Evolutionary conservation across 768 basidiomycete species (phyloP).

Genomic region (Hortiboletus flavorubellus): DNA sequence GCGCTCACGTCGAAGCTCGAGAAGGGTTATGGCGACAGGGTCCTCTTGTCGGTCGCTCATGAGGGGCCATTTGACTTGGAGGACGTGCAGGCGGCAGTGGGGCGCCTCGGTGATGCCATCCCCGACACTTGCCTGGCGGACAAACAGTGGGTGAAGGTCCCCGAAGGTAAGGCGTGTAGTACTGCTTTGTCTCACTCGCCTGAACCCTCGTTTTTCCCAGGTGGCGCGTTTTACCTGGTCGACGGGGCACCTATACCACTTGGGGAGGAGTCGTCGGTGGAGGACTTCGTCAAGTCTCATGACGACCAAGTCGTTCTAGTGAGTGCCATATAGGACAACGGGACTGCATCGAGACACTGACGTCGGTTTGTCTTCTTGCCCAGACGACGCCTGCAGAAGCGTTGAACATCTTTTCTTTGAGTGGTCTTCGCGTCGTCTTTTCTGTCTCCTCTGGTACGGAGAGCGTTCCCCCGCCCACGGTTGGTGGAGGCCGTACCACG

Average conservation of each 20-base stretch:
- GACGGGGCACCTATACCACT: slow-evolving; percentile 4
- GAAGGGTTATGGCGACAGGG: slow-evolving; percentile 27
- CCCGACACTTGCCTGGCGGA: slow-evolving; percentile 3
- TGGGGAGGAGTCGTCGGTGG: slow-evolving; percentile 11
- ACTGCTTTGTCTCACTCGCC: not conserved
- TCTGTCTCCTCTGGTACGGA: slow-evolving; percentile 27
- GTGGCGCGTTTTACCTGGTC: slow-evolving; percentile 18
- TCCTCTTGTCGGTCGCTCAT: slow-evolving; percentile 25
- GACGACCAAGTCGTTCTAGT: slow-evolving; percentile 9
- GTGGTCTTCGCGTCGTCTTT: slow-evolving; percentile 47
- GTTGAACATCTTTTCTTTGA: slow-evolving; percentile 40
- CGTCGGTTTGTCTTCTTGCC: not conserved
- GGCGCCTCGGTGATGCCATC: slow-evolving; percentile 10
- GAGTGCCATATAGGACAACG: not conserved
- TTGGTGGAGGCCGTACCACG: slow-evolving; percentile 17
- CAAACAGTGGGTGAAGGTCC: slow-evolving; percentile 21
- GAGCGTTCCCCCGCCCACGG: slow-evolving; percentile 8
- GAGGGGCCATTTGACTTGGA: slow-evolving; percentile 3
- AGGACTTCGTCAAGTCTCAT: slow-evolving; percentile 16
- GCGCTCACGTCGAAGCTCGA: slow-evolving; percentile 21
- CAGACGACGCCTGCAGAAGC: slow-evolving; percentile 45
- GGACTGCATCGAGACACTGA: not conserved
- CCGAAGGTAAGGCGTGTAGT: slow-evolving; percentile 10
- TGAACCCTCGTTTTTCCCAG: not conserved
- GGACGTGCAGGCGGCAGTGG: slow-evolving; percentile 6